Conservation (phyloP, 805 yeast genomes). For the Saturnispora halmiae region DNA sequence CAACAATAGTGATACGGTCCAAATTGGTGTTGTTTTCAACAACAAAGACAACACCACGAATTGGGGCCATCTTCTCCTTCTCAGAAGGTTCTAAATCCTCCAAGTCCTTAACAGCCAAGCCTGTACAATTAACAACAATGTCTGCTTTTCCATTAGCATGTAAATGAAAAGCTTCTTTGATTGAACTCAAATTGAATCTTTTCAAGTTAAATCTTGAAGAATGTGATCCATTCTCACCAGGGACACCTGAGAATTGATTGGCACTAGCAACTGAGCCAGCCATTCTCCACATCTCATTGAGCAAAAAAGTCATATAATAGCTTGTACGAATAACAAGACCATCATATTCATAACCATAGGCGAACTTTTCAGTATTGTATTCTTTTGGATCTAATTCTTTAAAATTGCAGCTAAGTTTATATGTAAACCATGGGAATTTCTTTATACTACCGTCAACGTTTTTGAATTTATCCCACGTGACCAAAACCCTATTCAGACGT, state of each 20-base stretch:
- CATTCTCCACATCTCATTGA: constrained; percentile 25
- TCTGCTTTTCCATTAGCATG: constrained; percentile 38
- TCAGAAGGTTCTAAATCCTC: constrained; percentile 50
- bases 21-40: constrained; percentile 81
- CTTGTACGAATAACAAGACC: constrained; percentile 25
- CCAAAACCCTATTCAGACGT: constrained; percentile 15
- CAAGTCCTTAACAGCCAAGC: constrained; percentile 80
- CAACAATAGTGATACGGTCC: constrained; percentile 92
- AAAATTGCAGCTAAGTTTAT: constrained; percentile 34
- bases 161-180: constrained; percentile 40
- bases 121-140: constrained; percentile 54
- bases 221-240: constrained; percentile 8
- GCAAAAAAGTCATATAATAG: constrained; percentile 23
- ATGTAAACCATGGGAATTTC: constrained; percentile 42
- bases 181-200: constrained; percentile 33
- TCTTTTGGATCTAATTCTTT: constrained; percentile 29
- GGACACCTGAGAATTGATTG: constrained; percentile 8
- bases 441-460: constrained; percentile 13
- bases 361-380: constrained; percentile 26
- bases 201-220: constrained; percentile 40
- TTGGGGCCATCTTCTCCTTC: constrained; percentile 34
- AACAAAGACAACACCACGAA: constrained; percentile 42
- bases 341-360: constrained; percentile 39
- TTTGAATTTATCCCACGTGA: constrained; percentile 17
- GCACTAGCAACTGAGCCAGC: constrained; percentile 12